These are phyloP conservation scores for Trichocladium antarcticum DNA, from an alignment of 495 filamentous ascomycete species.

Conservation along the genomic window DNA sequence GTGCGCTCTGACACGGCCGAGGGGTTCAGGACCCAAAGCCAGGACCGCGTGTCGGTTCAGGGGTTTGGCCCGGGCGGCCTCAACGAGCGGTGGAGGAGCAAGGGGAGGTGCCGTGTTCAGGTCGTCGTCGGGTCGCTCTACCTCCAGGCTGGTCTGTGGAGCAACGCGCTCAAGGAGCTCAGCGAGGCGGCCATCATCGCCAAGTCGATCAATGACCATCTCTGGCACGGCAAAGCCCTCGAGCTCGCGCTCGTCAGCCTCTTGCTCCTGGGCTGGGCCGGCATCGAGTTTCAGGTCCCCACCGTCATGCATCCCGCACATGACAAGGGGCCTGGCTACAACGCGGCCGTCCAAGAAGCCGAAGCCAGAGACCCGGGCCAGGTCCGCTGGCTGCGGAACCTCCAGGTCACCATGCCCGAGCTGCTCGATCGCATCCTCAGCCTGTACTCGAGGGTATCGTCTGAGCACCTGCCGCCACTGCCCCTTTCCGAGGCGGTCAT, in stretches of 20 bases:
- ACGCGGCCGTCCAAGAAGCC: constrained; percentile 37
- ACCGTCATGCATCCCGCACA: constrained; percentile 37
- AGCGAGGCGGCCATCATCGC: constrained; percentile 66
- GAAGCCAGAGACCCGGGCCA: constrained; percentile 34
- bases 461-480: constrained; percentile 70
- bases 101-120: constrained; percentile 68
- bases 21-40: constrained; percentile 43
- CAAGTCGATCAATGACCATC: constrained; percentile 72
- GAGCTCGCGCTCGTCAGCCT: constrained; percentile 76
- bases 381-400: constrained; percentile 33
- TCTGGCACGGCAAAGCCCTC: constrained; percentile 94
- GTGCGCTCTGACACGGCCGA: constrained; percentile 28
- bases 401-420: constrained; percentile 36
- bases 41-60: constrained; percentile 71
- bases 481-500: constrained; percentile 75
- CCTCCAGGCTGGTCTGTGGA: constrained; percentile 79
- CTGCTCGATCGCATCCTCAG: constrained; percentile 72
- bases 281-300: constrained; percentile 74
- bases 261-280: constrained; percentile 73
- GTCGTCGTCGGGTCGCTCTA: constrained; percentile 79
- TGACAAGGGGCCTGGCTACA: constrained; percentile 35
- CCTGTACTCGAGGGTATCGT: constrained; percentile 69
- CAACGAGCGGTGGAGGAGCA: constrained; percentile 67
- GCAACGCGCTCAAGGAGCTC: constrained; percentile 78
- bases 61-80: constrained; percentile 65